Evolutionary conservation across 1,284 basidiomycete genomes (phyloP).

Genomic region (Heterobasidion parviporum): DNA sequence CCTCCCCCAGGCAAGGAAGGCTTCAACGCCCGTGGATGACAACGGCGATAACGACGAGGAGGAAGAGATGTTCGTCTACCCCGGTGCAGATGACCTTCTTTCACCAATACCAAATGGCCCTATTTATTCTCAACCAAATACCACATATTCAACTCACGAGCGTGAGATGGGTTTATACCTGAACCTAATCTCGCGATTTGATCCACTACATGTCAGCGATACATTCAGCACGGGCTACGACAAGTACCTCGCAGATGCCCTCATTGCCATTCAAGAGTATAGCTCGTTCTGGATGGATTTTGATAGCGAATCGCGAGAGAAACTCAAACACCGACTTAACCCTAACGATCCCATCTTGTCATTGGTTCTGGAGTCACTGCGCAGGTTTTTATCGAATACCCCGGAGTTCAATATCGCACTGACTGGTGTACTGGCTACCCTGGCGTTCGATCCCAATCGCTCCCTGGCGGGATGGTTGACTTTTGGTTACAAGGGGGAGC

Average conservation of each 20-base stretch:
- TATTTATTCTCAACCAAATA: constrained; percentile 52
- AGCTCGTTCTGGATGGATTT: constrained; percentile 41
- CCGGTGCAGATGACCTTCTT: constrained; percentile 32
- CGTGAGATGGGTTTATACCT: constrained; percentile 80
- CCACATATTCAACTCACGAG: constrained; percentile 70
- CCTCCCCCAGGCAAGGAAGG: constrained; percentile 8
- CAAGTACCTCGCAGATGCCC: constrained; percentile 77
- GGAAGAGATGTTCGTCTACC: constrained; percentile 48
- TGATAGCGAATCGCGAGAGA: constrained; percentile 30
- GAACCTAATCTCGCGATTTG: constrained; percentile 70
- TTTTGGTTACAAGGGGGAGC: constrained; percentile 39
- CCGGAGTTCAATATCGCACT: constrained; percentile 86
- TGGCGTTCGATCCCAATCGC: constrained; percentile 79
- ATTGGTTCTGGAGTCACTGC: constrained; percentile 60
- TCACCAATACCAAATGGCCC: constrained; percentile 17
- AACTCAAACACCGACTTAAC: constrained; percentile 65
- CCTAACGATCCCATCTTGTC: constrained; percentile 74
- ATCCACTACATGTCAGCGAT: constrained; percentile 65
- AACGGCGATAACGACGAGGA: constrained; percentile 40
- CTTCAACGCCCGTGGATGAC: constrained; percentile 26
- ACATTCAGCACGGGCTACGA: constrained; percentile 83
- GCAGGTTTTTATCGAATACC: constrained; percentile 77
- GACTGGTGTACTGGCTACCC: constrained; percentile 72
- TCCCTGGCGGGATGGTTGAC: constrained; percentile 87
- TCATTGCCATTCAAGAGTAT: constrained; percentile 61